These are phyloP conservation scores for Nicotiana knightiana DNA, from an alignment of 257 asterid genomes.

Conservation along the genomic window DNA sequence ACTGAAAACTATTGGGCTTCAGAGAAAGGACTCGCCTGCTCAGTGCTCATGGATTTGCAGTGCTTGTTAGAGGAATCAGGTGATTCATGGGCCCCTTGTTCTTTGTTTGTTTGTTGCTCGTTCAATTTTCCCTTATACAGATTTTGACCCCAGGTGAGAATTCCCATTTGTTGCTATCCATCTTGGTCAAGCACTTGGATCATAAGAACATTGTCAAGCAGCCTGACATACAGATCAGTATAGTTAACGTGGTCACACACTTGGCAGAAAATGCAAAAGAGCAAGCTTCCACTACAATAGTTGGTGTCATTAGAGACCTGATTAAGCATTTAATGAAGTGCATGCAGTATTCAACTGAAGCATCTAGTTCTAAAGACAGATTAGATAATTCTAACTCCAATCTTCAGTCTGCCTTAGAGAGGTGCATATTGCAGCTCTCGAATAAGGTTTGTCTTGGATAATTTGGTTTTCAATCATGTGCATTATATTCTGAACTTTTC, in stretches of 20 bases:
- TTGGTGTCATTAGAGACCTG: conserved; percentile 39
- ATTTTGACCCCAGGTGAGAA: conserved; percentile 30
- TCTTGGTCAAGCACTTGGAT: conserved; percentile 47
- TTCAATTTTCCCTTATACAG: neutral
- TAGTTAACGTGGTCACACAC: conserved; percentile 26
- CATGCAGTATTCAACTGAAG: conserved; percentile 29
- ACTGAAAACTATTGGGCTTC: conserved; percentile 43
- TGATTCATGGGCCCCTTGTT: conserved; percentile 3
- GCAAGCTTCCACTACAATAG: conserved; percentile 27
- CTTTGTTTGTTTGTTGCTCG: neutral
- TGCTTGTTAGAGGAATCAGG: conserved; percentile 46
- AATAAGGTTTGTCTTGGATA: conserved; percentile 30
- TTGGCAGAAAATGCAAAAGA: conserved; percentile 33
- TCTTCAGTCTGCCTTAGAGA: conserved; percentile 38
- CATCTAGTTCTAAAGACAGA: conserved; percentile 19
- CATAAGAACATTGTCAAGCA: conserved; percentile 35
- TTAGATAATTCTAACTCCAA: conserved; percentile 20
- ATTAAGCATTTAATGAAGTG: conserved; percentile 33
- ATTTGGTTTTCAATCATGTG: neutral
- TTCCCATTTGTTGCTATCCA: conserved; percentile 36
- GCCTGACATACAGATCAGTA: conserved; percentile 29
- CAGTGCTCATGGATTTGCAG: conserved; percentile 34
- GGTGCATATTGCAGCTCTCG: conserved; percentile 36
- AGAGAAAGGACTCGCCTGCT: conserved; percentile 36
- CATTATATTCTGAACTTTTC: conserved; percentile 7